Percentiles rank a stretch among this genome's conserved stretches.
Evolutionary conservation across 2,329 filamentous ascomycete species (phyloP).

Genomic region (Paracorniculantispora psalliotae): DNA sequence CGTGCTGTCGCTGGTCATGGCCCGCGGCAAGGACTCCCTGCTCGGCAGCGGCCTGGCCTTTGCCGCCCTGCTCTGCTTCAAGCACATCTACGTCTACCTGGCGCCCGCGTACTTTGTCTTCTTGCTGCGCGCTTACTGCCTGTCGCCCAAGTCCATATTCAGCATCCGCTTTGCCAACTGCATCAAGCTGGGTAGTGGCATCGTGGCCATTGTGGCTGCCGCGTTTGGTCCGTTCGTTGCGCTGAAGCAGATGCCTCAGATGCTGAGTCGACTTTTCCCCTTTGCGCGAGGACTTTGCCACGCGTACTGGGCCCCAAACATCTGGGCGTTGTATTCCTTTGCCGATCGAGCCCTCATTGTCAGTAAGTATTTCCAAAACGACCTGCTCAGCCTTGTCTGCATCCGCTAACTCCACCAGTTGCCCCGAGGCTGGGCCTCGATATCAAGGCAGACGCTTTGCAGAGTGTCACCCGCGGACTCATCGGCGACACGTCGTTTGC

Average conservation of each 20-base stretch:
- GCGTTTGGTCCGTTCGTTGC: constrained; percentile 86
- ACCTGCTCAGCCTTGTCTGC: not conserved
- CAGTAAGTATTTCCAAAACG: constrained; percentile 48
- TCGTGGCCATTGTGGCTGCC: constrained; percentile 65
- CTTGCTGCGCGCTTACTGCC: constrained; percentile 81
- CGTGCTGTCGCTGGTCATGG: constrained; percentile 78
- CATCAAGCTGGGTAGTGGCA: constrained; percentile 72
- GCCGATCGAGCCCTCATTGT: constrained; percentile 77
- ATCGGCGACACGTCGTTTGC: constrained; percentile 94
- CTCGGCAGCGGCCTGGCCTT: constrained; percentile 79
- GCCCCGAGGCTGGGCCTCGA: constrained; percentile 74
- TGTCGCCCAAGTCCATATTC: constrained; percentile 72
- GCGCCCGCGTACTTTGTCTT: constrained; percentile 95
- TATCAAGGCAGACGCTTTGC: constrained; percentile 68
- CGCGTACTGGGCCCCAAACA: constrained; percentile 96
- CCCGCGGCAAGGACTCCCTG: constrained; percentile 68
- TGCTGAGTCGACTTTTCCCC: constrained; percentile 81
- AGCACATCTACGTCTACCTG: constrained; percentile 97
- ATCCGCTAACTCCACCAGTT: constrained; percentile 43
- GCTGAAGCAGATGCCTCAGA: constrained; percentile 77
- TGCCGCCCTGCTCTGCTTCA: constrained; percentile 81
- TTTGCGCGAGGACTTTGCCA: constrained; percentile 93
- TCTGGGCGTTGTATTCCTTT: constrained; percentile 97
- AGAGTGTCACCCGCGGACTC: constrained; percentile 86
- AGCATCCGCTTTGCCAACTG: constrained; percentile 72